Evolutionary conservation across 1,139 yeast genomes (phyloP).

Genomic region (Candida albicans): DNA sequence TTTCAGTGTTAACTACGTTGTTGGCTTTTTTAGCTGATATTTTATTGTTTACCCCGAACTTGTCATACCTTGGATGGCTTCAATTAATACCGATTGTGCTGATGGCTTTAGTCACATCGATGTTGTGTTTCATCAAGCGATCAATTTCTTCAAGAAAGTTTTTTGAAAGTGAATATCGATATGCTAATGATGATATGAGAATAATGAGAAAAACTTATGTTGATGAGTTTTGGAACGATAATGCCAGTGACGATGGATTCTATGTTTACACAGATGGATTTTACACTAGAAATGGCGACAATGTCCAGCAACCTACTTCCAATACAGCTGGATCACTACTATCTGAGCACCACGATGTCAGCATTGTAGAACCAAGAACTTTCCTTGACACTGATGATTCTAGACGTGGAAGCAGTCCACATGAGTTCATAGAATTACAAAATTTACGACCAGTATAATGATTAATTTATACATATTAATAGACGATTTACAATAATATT

Average conservation of each 20-base stretch:
- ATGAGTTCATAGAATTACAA: slow-evolving; percentile 9
- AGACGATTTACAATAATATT: background rate
- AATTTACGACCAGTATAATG: slow-evolving; percentile 5
- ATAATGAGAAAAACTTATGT: slow-evolving; percentile 21
- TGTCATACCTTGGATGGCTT: slow-evolving; percentile 47
- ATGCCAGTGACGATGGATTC: slow-evolving; percentile 48
- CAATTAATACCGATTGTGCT: slow-evolving; percentile 42
- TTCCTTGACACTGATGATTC: slow-evolving; percentile 1
- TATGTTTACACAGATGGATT: slow-evolving; percentile 49
- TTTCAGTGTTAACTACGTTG: slow-evolving; percentile 39
- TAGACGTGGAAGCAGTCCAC: background rate
- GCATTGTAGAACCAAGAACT: background rate
- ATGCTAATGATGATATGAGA: slow-evolving; percentile 42
- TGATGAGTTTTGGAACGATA: slow-evolving; percentile 20
- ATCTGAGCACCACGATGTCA: background rate
- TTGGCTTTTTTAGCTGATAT: slow-evolving; percentile 45
- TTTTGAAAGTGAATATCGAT: slow-evolving; percentile 31
- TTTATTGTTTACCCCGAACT: slow-evolving; percentile 39
- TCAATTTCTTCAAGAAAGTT: slow-evolving; percentile 39
- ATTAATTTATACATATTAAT: background rate
- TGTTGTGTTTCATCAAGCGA: slow-evolving; percentile 43
- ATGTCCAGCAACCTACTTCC: slow-evolving; percentile 6
- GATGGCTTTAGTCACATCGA: slow-evolving; percentile 35
- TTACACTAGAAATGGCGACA: slow-evolving; percentile 21
- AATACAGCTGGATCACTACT: background rate